These are phyloP conservation scores for Xylariomycetidae sp. DNA, from an alignment of 2,329 filamentous ascomycete genomes.

Conservation along the genomic window DNA sequence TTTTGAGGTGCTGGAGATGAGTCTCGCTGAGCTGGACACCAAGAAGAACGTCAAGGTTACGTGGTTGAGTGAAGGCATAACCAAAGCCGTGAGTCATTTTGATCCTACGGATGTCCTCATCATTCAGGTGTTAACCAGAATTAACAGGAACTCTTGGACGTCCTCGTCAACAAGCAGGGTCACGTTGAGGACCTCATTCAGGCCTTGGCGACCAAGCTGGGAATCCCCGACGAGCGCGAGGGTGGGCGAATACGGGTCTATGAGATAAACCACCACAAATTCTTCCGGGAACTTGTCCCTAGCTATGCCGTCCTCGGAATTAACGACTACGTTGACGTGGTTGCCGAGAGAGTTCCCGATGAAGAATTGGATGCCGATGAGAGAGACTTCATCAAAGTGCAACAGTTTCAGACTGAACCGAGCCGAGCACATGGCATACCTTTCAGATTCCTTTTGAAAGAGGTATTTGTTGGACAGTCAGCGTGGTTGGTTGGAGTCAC, in stretches of 20 bases:
- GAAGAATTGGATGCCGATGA: slow-evolving; percentile 59
- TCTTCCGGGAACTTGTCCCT: slow-evolving; percentile 70
- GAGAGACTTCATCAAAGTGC: slow-evolving; percentile 66
- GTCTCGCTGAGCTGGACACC: slow-evolving; percentile 84
- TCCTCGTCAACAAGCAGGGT: slow-evolving; percentile 85
- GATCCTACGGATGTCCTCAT: background rate
- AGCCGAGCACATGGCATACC: slow-evolving; percentile 81
- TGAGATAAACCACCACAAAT: slow-evolving; percentile 76
- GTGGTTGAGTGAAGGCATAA: slow-evolving; percentile 84
- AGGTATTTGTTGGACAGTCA: no score
- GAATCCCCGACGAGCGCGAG: slow-evolving; percentile 67
- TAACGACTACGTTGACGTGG: slow-evolving; percentile 79
- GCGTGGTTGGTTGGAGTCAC: no score
- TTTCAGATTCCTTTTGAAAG: slow-evolving; percentile 82
- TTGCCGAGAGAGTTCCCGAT: slow-evolving; percentile 75
- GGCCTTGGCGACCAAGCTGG: slow-evolving; percentile 73
- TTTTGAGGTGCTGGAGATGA: slow-evolving; percentile 93
- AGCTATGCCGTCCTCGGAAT: slow-evolving; percentile 74
- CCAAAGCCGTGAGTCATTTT: slow-evolving; percentile 70
- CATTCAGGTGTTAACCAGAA: slow-evolving; percentile 18
- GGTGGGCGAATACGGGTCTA: slow-evolving; percentile 72
- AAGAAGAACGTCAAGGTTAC: slow-evolving; percentile 82
- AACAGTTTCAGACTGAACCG: slow-evolving; percentile 90
- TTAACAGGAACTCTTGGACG: slow-evolving; percentile 65
- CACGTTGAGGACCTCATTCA: slow-evolving; percentile 73